A percentile compares a stretch with the other conserved stretches of the same genome.
phyloP scores from a whole-genome alignment of 768 basidiomycete genomes.

The Xanthoconium stramineum region DNA sequence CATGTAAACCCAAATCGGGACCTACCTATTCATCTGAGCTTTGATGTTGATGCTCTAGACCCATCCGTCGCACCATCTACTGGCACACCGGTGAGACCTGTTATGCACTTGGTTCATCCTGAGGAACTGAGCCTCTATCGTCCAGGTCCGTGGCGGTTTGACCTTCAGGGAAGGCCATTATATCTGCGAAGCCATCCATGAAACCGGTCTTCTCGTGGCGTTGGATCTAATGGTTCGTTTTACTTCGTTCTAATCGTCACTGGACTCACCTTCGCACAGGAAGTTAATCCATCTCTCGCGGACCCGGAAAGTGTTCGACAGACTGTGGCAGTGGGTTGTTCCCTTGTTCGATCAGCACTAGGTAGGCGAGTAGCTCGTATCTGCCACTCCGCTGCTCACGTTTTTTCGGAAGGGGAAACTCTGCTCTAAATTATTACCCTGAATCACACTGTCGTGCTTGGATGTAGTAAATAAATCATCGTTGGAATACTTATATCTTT shows the following conservation, averaged over 20 bases:
- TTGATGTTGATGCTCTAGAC: slow-evolving; percentile 94
- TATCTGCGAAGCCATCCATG: slow-evolving; percentile 88
- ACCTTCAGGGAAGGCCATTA: slow-evolving; percentile 99
- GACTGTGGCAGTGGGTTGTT: slow-evolving; percentile 90
- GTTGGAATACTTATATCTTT: not conserved
- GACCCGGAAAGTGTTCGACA: slow-evolving; percentile 73
- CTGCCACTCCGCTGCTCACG: slow-evolving; percentile 5
- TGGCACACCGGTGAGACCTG: slow-evolving; percentile 71
- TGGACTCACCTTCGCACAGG: slow-evolving; percentile 43
- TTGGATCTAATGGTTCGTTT: slow-evolving; percentile 86
- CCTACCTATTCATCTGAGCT: slow-evolving; percentile 89
- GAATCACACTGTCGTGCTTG: not conserved
- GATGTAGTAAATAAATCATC: slow-evolving; percentile 5
- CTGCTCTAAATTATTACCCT: slow-evolving; percentile 22
- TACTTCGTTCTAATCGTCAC: not conserved
- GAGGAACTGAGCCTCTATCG: not conserved
- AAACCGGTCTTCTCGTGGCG: slow-evolving; percentile 89
- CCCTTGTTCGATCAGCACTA: slow-evolving; percentile 75
- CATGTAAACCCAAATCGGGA: slow-evolving; percentile 85
- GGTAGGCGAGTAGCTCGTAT: slow-evolving; percentile 45
- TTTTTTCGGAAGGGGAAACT: slow-evolving; percentile 29
- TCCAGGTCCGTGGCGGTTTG: slow-evolving; percentile 85
- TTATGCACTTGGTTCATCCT: not conserved
- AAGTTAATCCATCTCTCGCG: slow-evolving; percentile 93
- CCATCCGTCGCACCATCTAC: slow-evolving; percentile 96